A percentile compares a stretch with the other conserved stretches of the same genome.
These are phyloP conservation scores for Neurospora tetrasperma DNA, from an alignment of 495 filamentous ascomycete genomes.

Conservation along the genomic window DNA sequence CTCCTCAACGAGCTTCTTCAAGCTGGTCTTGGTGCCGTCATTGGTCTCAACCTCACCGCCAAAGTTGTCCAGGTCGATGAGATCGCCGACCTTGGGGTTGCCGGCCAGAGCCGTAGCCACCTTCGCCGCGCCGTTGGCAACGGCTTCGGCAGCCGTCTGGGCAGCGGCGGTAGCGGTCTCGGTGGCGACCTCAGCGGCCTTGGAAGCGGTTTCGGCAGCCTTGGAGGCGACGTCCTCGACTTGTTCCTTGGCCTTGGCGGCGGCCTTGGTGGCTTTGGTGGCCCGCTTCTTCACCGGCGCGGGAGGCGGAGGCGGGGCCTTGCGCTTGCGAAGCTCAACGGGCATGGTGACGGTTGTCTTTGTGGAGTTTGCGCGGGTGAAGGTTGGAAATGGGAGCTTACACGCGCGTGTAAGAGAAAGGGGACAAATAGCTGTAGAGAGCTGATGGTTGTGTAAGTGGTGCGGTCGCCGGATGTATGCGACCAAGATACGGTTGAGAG, in stretches of 20 bases:
- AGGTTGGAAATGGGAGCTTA: background rate
- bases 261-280: conserved; percentile 30
- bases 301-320: conserved; percentile 48
- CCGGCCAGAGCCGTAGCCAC: conserved; percentile 13
- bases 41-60: conserved; percentile 79
- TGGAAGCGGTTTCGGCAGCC: conserved; percentile 26
- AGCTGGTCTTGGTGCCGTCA: conserved; percentile 64
- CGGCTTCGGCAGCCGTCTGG: conserved; percentile 9
- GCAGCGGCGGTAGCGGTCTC: conserved; percentile 26
- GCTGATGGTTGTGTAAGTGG: background rate
- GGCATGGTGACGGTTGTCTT: conserved; percentile 29
- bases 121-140: conserved; percentile 10
- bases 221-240: conserved; percentile 25
- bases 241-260: conserved; percentile 27
- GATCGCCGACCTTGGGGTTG: conserved; percentile 35
- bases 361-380: background rate
- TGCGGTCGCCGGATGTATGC: background rate
- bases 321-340: conserved; percentile 66
- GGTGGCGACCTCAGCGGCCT: conserved; percentile 34
- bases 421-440: background rate
- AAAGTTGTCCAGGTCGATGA: conserved; percentile 58
- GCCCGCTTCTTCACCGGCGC: conserved; percentile 31
- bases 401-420: background rate
- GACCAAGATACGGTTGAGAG: background rate
- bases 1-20: conserved; percentile 67